Conservation (phyloP, 1,284 basidiomycete species). For the Rhodotorula sp. region DNA sequence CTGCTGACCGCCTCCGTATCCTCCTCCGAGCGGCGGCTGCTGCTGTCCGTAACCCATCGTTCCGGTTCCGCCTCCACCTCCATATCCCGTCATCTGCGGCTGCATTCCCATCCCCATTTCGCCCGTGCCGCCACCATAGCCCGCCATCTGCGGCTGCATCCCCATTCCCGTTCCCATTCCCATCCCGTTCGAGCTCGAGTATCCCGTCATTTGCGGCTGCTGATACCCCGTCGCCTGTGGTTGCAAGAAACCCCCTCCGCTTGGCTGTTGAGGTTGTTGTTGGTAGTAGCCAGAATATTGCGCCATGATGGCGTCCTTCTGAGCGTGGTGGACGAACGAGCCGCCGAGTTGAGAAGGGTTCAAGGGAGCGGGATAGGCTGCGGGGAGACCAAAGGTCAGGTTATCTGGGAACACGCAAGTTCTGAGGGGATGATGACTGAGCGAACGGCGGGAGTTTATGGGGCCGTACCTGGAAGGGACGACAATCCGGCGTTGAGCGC, state of each 20-base stretch:
- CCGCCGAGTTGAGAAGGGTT: slow-evolving; percentile 29
- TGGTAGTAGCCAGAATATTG: slow-evolving; percentile 2
- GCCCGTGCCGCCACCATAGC: slow-evolving; percentile 2
- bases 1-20: background rate
- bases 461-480: slow-evolving; percentile 9
- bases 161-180: background rate
- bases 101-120: background rate
- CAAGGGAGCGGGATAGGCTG: slow-evolving; percentile 31
- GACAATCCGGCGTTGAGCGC: slow-evolving; percentile 36
- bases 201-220: background rate
- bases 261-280: background rate
- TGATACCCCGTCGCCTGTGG: background rate
- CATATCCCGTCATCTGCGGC: slow-evolving; percentile 12
- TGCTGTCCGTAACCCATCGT: background rate
- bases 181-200: too few relatives aligned
- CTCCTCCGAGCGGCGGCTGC: background rate
- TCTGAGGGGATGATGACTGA: too few relatives aligned
- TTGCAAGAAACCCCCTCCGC: too few relatives aligned
- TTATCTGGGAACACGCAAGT: too few relatives aligned
- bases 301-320: slow-evolving; percentile 25
- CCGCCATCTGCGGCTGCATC: slow-evolving; percentile 31
- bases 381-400: too few relatives aligned
- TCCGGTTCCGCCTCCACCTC: background rate
- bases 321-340: slow-evolving; percentile 23
- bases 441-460: too few relatives aligned